Evolutionary conservation across 2,329 filamentous ascomycete genomes (phyloP).

Genomic region (Eurotiales sp.): DNA sequence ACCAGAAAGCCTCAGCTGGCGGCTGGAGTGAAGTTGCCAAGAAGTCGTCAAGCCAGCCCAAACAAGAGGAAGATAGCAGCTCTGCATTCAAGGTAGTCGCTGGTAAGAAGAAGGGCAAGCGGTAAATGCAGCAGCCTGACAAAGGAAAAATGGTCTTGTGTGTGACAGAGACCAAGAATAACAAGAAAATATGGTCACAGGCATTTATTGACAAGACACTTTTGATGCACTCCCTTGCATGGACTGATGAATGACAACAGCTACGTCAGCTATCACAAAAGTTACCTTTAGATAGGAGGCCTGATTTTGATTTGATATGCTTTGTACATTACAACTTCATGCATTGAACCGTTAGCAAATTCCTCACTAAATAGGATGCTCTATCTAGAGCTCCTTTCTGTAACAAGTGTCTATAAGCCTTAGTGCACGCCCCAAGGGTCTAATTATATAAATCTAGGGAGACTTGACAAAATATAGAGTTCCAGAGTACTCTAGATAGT

Average conservation of each 20-base stretch:
- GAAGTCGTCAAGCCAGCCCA: conserved; percentile 62
- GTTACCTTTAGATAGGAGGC: not conserved
- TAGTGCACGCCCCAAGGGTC: too few species aligned
- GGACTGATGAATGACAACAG: not conserved
- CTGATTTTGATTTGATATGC: not conserved
- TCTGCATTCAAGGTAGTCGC: conserved; percentile 85
- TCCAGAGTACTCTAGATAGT: too few species aligned
- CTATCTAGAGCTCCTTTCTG: too few species aligned
- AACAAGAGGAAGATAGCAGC: conserved; percentile 45
- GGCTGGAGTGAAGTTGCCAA: conserved; percentile 98
- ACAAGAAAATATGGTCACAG: too few species aligned
- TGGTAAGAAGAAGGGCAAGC: conserved; percentile 82
- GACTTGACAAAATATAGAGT: too few species aligned
- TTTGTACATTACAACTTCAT: not conserved
- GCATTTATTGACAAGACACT: too few species aligned
- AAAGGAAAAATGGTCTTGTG: not conserved
- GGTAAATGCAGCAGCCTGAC: conserved; percentile 47
- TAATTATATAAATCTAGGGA: too few species aligned
- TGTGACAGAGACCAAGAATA: too few species aligned
- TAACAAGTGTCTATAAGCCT: too few species aligned
- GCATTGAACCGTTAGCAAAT: not conserved
- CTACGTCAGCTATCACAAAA: too few species aligned
- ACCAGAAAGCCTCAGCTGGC: conserved; percentile 51
- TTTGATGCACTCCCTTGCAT: too few species aligned
- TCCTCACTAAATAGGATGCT: too few species aligned